Conservation (phyloP, 306 rosid species). For the Geum urbanum region DNA sequence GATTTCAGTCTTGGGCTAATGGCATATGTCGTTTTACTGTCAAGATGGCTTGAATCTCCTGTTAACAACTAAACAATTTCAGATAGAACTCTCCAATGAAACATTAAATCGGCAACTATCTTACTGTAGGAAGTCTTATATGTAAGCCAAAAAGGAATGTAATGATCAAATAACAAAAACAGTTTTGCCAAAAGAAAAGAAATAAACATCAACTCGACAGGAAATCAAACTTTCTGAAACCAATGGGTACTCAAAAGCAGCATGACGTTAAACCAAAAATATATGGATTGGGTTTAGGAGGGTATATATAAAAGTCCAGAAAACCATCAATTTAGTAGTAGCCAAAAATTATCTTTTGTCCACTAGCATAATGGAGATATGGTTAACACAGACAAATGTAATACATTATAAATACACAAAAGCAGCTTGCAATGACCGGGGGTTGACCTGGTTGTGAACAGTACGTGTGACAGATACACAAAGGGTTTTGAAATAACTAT, state of each 20-base stretch:
- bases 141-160: neutral
- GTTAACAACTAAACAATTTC: slow-evolving; percentile 22
- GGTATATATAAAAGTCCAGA: neutral
- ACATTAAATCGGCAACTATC: neutral
- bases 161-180: neutral
- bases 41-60: slow-evolving; percentile 33
- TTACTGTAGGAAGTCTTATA: slow-evolving; percentile 1
- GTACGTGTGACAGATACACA: neutral
- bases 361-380: neutral
- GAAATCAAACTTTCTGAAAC: neutral
- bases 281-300: too few species aligned
- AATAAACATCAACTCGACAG: slow-evolving; percentile 2
- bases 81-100: slow-evolving; percentile 3
- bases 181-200: too few species aligned
- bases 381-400: neutral
- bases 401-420: too few species aligned
- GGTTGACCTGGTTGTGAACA: too few species aligned
- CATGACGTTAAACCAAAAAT: neutral
- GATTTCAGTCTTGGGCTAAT: slow-evolving; percentile 44
- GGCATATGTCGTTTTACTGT: slow-evolving; percentile 40
- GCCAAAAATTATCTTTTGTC: neutral
- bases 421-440: too few species aligned
- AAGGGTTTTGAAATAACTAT: neutral
- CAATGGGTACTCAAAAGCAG: neutral
- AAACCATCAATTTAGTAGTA: neutral